phyloP scores from a whole-genome alignment of 805 yeast species.

The Nakazawaea siamensis region DNA sequence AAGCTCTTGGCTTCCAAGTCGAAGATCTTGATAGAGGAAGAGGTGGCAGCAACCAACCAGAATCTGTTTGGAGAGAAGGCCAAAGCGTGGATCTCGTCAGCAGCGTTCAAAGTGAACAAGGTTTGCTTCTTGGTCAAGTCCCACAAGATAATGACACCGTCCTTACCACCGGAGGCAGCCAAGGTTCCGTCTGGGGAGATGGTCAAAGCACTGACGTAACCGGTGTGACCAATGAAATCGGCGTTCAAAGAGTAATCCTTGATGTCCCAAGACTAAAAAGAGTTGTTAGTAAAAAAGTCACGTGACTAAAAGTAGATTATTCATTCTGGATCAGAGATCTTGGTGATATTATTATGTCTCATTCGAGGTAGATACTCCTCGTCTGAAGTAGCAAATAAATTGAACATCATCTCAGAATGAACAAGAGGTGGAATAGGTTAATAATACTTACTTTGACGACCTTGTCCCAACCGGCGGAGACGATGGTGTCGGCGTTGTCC shows the following conservation, averaged over 20 bases:
- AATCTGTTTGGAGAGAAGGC: constrained; percentile 99
- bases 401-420: constrained; percentile 73
- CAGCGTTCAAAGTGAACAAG: constrained; percentile 88
- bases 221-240: constrained; percentile 98
- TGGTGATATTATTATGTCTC: constrained; percentile 96
- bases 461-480: constrained; percentile 99
- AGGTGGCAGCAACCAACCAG: constrained; percentile 99
- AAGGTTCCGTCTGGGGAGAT: constrained; percentile 99
- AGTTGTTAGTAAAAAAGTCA: constrained; percentile 11
- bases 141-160: constrained; percentile 98
- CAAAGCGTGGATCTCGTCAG: constrained; percentile 95
- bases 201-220: constrained; percentile 94
- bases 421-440: constrained; percentile 6
- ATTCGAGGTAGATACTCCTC: constrained; percentile 58
- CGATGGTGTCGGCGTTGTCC: constrained; percentile 60
- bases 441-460: constrained; percentile 88
- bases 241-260: constrained; percentile 78
- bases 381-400: constrained; percentile 99
- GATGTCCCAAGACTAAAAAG: constrained; percentile 85
- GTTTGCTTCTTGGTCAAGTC: constrained; percentile 80
- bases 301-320: constrained; percentile 17
- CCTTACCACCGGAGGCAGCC: constrained; percentile 99
- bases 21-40: constrained; percentile 96
- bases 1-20: constrained; percentile 91
- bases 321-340: constrained; percentile 94